Base-by-base conservation (phyloP, 108 stramenopile genomes). In the Pseudonitzschia pungens region DNA sequence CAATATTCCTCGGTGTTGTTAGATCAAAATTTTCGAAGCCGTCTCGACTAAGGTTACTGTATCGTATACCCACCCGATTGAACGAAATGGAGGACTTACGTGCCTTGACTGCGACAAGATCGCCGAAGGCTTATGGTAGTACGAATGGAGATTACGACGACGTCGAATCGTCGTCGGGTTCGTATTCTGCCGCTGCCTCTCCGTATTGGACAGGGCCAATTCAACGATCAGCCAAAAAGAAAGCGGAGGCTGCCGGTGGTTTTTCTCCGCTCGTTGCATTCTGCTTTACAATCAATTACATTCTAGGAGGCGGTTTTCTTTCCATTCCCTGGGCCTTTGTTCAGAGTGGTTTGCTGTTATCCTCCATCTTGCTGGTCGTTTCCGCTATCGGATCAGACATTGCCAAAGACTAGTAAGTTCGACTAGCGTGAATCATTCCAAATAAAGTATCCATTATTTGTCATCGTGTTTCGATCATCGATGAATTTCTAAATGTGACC, bases 201-300 rank as follows among this genome's bases (percentile, higher is more conserved):
- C 72, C 72, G 62, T 66, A 72, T 43, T 72, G 72, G 72, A 33
- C 16, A 8, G 54, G 18, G 21, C 50, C 72, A 18, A 4, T 36
- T 20, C 28, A 62, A 40, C 26, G 20, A 29, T 24, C 69, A 12
- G 42, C 43, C 2, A 7, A 7, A 8, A 43, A 22, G 29, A 69
- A 57, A 20, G 18, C 8, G n/a, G 6, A 27, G 27, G 26, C 21
- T 16, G 10, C 60, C 31, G 4, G 10, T n/a, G 60, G 60, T 2
- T 70, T 77, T 40, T 73, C 80, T 21, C 62, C 76, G 42, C 29
- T 69, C 26, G 82, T 83, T 5, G 77, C 73, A 11, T 74, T 74
- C 50, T 69, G 74, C 67, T 86, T 86, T 68, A 80, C 79, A 2
- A 67, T 86, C 45, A 86, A 86, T 55, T 86, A 86, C 63, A 69